Conservation (phyloP, 2,329 filamentous ascomycete genomes). For the Pyricularia pennisetigena region DNA sequence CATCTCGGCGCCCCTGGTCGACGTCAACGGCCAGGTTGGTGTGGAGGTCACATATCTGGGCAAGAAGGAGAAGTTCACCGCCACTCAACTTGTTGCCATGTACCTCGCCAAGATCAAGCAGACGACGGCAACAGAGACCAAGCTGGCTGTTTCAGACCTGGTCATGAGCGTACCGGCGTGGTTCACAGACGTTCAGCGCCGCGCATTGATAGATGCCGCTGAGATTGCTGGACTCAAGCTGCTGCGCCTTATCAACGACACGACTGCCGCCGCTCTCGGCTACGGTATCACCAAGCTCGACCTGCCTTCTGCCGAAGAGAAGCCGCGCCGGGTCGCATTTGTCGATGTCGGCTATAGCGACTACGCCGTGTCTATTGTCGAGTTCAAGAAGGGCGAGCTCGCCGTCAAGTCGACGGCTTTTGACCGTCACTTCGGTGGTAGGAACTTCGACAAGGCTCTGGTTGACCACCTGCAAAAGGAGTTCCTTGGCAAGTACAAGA, state of each 20-base stretch:
- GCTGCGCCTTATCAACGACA: conserved; percentile 94
- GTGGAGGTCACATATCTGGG: conserved; percentile 88
- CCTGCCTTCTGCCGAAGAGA: conserved; percentile 79
- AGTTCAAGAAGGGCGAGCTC: conserved; percentile 95
- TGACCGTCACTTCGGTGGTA: conserved; percentile 94
- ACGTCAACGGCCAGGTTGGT: conserved; percentile 89
- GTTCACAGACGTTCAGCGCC: conserved; percentile 93
- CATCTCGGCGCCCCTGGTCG: conserved; percentile 75
- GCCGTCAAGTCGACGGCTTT: conserved; percentile 86
- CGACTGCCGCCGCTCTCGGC: conserved; percentile 87
- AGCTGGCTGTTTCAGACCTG: conserved; percentile 82
- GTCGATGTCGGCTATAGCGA: conserved; percentile 95
- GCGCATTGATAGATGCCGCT: conserved; percentile 79
- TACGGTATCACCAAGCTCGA: conserved; percentile 98
- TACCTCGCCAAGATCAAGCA: conserved; percentile 90
- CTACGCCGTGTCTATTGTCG: conserved; percentile 88
- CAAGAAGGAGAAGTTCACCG: conserved; percentile 92
- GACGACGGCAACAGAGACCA: conserved; percentile 79
- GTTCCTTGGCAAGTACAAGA: conserved; percentile 97
- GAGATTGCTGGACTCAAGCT: conserved; percentile 91
- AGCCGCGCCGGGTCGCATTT: conserved; percentile 82
- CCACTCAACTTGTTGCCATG: conserved; percentile 89
- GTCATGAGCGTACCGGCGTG: conserved; percentile 92
- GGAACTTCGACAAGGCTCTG: conserved; percentile 91
- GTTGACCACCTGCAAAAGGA: conserved; percentile 92